phyloP scores from a whole-genome alignment of 805 yeast species.

The Yarrowia sp. region DNA sequence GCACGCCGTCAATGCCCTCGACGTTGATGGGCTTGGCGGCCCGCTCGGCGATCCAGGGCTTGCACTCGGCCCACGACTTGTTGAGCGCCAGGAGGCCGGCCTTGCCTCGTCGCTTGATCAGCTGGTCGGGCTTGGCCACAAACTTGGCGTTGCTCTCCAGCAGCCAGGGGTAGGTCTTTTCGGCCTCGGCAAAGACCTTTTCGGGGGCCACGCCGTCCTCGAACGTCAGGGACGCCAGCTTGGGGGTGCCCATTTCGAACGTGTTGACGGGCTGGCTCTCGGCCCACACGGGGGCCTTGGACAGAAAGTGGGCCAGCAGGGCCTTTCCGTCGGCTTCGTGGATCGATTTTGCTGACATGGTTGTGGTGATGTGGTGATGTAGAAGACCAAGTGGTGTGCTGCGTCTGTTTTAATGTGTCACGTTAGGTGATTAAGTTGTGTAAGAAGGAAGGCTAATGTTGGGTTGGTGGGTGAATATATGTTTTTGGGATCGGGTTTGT shows the following conservation, averaged over 20 bases:
- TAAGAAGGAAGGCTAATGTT: background rate
- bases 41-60: slow-evolving; percentile 55
- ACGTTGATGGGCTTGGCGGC: slow-evolving; percentile 54
- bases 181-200: slow-evolving; percentile 51
- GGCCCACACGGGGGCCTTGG: slow-evolving; percentile 53
- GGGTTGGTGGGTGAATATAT: slow-evolving; percentile 17
- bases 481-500: slow-evolving; percentile 8
- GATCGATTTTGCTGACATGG: slow-evolving; percentile 56
- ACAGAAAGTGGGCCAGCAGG: slow-evolving; percentile 53
- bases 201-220: slow-evolving; percentile 48
- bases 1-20: slow-evolving; percentile 53
- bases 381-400: background rate
- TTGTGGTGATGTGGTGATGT: background rate
- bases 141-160: slow-evolving; percentile 51
- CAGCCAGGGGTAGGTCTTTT: slow-evolving; percentile 54
- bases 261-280: slow-evolving; percentile 47
- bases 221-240: slow-evolving; percentile 52
- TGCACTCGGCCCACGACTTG: slow-evolving; percentile 55
- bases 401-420: background rate
- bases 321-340: slow-evolving; percentile 59
- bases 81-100: slow-evolving; percentile 55
- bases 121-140: slow-evolving; percentile 58
- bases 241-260: slow-evolving; percentile 50
- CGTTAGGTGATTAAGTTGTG: slow-evolving; percentile 16
- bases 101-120: slow-evolving; percentile 57